These are phyloP conservation scores for Gloeopeniophorella convolvens DNA, from an alignment of 768 basidiomycete species.

Conservation along the genomic window DNA sequence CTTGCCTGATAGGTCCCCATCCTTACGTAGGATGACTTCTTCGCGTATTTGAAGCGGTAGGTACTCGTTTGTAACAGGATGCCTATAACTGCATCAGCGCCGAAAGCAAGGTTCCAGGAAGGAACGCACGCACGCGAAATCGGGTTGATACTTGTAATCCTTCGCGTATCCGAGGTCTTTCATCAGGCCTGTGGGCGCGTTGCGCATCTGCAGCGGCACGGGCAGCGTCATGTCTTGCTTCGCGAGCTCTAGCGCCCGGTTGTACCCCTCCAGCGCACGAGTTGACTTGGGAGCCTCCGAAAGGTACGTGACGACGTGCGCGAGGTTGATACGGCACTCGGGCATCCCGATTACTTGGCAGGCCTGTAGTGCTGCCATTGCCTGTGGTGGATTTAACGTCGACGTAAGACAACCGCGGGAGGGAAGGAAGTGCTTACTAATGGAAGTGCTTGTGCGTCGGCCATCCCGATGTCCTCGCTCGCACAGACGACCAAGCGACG, in stretches of 20 bases:
- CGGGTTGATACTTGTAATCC: slow-evolving; percentile 46
- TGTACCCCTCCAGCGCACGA: slow-evolving; percentile 71
- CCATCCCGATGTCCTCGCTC: slow-evolving; percentile 81
- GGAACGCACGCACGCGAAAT: slow-evolving; percentile 31
- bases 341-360: slow-evolving; percentile 74
- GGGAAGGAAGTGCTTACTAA: slow-evolving; percentile 39
- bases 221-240: slow-evolving; percentile 45
- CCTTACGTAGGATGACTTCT: slow-evolving; percentile 32
- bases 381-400: slow-evolving; percentile 40
- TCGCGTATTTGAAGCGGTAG: slow-evolving; percentile 39
- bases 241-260: slow-evolving; percentile 55
- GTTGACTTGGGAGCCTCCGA: slow-evolving; percentile 79
- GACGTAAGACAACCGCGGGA: neutral
- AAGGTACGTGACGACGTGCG: slow-evolving; percentile 72
- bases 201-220: slow-evolving; percentile 69
- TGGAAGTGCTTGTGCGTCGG: slow-evolving; percentile 68
- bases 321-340: slow-evolving; percentile 75
- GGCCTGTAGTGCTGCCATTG: slow-evolving; percentile 55
- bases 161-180: slow-evolving; percentile 47
- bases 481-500: slow-evolving; percentile 74
- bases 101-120: too few relatives aligned
- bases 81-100: slow-evolving; percentile 26
- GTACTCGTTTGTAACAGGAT: slow-evolving; percentile 49
- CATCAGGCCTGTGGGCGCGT: slow-evolving; percentile 68
- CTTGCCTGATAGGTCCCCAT: slow-evolving; percentile 35